Base-by-base conservation (phyloP, 345 rosid genomes). In the Mallotus nudiflorus region DNA sequence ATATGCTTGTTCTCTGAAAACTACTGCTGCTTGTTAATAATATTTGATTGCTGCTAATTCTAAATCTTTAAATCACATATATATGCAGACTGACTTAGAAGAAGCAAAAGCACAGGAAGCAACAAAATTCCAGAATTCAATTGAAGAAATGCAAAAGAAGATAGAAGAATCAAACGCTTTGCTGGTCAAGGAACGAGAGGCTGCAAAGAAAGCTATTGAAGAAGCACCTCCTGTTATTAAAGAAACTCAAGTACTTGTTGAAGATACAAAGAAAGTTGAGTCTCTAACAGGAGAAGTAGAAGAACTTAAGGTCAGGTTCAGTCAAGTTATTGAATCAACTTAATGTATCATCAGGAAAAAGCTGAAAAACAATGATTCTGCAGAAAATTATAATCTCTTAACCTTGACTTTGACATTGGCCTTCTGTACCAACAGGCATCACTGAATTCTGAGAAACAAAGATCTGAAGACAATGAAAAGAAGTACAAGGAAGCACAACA, bases 361-460 rank as follows among this genome's bases (percentile, higher is more conserved):
- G 13, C 3, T 11, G 9, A 16, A 49, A 19, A 18, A 5, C 22
- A 49, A 49, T 19, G n/a, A 42, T 42, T 42, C 31, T 42, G 49
- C 33, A 60, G 44, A 53, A 10, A 24, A 14, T 51, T 40, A 6
- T 24, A 9, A 29, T 61, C 46, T 54, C 40, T 55, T 57, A 5
- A 37, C 13, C 25, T 54, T 75, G 53, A 19, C 49, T 71, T 68
- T 81, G 55, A 66, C 44, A 9, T 52, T 67, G 48, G 35, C 25
- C 35, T 75, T 64, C n/a, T 62, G 29, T 62, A 35, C 22, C 56
- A 3, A 52, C 82, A 93, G 98, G 75, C 70, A 61, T 67, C 84
- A 65, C 57, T 93, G 71, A 85, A 91, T 35, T 82, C 86, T 11
- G 97, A 91, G 75, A 82, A 86, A 78, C 79, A 80, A 77, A 81